Evolutionary conservation across 805 yeast genomes (phyloP).

Genomic region (Cyberlindnera xishuangbannaensis): DNA sequence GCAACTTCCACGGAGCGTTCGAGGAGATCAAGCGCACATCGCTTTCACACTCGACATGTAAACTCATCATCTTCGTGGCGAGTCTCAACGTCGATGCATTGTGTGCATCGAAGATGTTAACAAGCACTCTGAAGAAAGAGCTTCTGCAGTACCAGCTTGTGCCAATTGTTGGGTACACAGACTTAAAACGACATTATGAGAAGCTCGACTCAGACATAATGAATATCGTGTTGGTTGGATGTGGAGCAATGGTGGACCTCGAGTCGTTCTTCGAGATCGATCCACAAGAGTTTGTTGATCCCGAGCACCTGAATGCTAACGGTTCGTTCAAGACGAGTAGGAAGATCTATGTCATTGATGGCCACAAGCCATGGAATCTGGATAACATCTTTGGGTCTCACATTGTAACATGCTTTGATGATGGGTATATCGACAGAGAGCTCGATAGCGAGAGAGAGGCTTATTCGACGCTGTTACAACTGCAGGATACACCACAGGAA

Average conservation of each 20-base stretch:
- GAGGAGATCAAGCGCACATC: conserved; percentile 64
- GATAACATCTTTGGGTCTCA: conserved; percentile 86
- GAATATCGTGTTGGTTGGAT: conserved; percentile 78
- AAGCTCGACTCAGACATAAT: conserved; percentile 69
- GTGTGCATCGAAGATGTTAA: conserved; percentile 78
- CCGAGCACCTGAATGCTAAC: conserved; percentile 23
- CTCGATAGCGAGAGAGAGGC: conserved; percentile 54
- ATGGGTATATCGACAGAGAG: conserved; percentile 65
- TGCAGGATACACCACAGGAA: conserved; percentile 33
- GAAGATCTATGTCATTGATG: conserved; percentile 77
- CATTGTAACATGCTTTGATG: conserved; percentile 77
- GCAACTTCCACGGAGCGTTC: conserved; percentile 62
- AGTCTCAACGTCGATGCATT: conserved; percentile 88
- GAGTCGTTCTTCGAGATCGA: conserved; percentile 67
- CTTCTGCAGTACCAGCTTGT: conserved; percentile 81
- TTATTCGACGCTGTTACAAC: conserved; percentile 44
- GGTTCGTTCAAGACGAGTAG: conserved; percentile 37
- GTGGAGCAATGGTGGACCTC: conserved; percentile 89
- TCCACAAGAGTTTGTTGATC: conserved; percentile 40
- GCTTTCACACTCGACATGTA: conserved; percentile 88
- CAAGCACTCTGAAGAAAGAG: conserved; percentile 67
- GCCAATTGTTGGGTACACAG: conserved; percentile 90
- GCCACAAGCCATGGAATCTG: conserved; percentile 94
- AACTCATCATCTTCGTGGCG: conserved; percentile 72
- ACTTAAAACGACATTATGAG: conserved; percentile 56